Evolutionary conservation across 1,284 basidiomycete species (phyloP), one percentile per base, ranked within the genome.

Genomic region (Prillingera fragicola): DNA sequence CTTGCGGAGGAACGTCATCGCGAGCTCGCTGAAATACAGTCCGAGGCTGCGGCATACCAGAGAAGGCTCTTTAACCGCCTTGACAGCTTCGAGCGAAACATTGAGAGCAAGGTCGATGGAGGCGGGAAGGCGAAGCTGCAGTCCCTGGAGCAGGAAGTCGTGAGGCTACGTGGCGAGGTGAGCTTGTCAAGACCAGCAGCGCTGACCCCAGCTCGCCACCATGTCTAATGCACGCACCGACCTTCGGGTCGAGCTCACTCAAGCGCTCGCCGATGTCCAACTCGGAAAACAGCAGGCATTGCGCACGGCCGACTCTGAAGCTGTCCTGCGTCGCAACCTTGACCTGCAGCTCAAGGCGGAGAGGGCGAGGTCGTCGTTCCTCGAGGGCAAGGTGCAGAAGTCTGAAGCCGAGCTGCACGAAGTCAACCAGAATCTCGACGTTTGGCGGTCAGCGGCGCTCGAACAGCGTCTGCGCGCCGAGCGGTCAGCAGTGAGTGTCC

Each of bases 311-410:
- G 51, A 49, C 17, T 34, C 45, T 19, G 47, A 53, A 32, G 47
- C 45, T 8, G 26, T 19, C 15, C 43, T 28, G 9, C 34, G 37
- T 10, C 45, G 50, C 32, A 52, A 25, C 18, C 21, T 52, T 15
- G 50, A 52, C 18, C 36, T 52, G 23, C 50, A 52, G 45, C 42
- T 48, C 32, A 48, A 49, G 35, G 44, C 43, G 8, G 51, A 53
- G 24, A 53, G 45, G 36, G 44, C 43, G 14, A 45, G 50, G 21
- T n/a, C 28, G n/a, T n/a, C 26, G 19, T 52, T 21, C 45, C 47
- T 53, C 25, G 47, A 53, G 19, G 44, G n/a, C 25, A 43, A 44
- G 34, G 39, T 41, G 8, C 28, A 34, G 38, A 45, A 45, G 31
- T 32, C 40, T 14, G 41, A 46, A 24, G 38, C 32, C 17, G 43